Percentiles rank a stretch among this genome's conserved stretches.
phyloP scores from a whole-genome alignment of 2,329 filamentous ascomycete species.

The Verticillium dahliae region DNA sequence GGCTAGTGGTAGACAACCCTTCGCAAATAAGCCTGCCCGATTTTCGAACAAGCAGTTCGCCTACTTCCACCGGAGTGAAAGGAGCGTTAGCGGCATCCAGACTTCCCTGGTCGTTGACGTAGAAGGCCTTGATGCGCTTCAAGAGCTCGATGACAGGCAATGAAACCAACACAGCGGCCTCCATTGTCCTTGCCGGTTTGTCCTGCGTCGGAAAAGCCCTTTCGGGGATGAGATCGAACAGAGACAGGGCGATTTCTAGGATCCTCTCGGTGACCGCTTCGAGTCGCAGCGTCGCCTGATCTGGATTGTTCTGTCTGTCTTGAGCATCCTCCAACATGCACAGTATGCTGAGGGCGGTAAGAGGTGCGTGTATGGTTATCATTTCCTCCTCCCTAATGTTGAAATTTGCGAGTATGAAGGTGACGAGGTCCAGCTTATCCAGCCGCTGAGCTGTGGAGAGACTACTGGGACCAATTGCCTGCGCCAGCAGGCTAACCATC shows the following conservation, averaged over 20 bases:
- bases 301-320: conserved; percentile 18
- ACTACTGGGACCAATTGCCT: conserved; percentile 45
- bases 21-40: conserved; percentile 45
- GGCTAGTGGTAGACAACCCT: conserved; percentile 32
- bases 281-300: conserved; percentile 18
- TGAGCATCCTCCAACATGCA: conserved; percentile 52
- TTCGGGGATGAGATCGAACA: conserved; percentile 60
- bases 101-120: conserved; percentile 63
- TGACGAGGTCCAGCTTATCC: conserved; percentile 64
- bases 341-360: conserved; percentile 61
- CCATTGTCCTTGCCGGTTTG: conserved; percentile 15
- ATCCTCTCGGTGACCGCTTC: conserved; percentile 23
- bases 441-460: conserved; percentile 40
- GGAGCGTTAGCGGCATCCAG: conserved; percentile 56
- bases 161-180: conserved; percentile 19
- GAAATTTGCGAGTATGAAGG: conserved; percentile 81
- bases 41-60: conserved; percentile 59
- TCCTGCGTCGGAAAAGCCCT: conserved; percentile 44
- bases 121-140: conserved; percentile 58
- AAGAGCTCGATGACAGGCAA: conserved; percentile 46
- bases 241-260: conserved; percentile 44
- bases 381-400: conserved; percentile 96
- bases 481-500: conserved; percentile 60
- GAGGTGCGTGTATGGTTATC: conserved; percentile 76
- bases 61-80: conserved; percentile 47